Percentiles rank a stretch among this genome's conserved stretches.
These are phyloP conservation scores for Erucastrum elatum DNA, from an alignment of 345 rosid species.

Conservation along the genomic window DNA sequence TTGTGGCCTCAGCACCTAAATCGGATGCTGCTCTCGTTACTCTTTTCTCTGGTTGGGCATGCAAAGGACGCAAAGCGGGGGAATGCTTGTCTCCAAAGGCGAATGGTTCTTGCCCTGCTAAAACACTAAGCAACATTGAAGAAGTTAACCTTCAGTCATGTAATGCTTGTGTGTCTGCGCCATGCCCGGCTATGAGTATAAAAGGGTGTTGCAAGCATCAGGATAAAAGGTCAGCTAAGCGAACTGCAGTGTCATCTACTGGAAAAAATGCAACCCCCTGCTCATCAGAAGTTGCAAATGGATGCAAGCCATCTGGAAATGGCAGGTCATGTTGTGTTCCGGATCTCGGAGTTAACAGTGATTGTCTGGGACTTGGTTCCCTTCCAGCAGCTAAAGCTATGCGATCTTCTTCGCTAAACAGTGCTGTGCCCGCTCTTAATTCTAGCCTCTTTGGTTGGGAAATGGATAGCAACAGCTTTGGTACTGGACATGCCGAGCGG, in stretches of 20 bases:
- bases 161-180: slow-evolving; percentile 44
- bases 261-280: slow-evolving; percentile 33
- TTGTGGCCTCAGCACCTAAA: slow-evolving; percentile 60
- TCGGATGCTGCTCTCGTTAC: slow-evolving; percentile 68
- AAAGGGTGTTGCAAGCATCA: slow-evolving; percentile 41
- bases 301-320: slow-evolving; percentile 42
- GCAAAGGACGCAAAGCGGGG: slow-evolving; percentile 72
- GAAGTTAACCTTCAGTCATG: slow-evolving; percentile 51
- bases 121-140: slow-evolving; percentile 55
- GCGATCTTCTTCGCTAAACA: slow-evolving; percentile 65
- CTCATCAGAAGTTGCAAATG: slow-evolving; percentile 37
- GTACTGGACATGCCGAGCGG: slow-evolving; percentile 50
- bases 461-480: slow-evolving; percentile 53
- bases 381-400: slow-evolving; percentile 67
- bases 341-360: slow-evolving; percentile 71
- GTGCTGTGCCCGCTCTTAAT: slow-evolving; percentile 72
- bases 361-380: slow-evolving; percentile 67
- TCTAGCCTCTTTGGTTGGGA: slow-evolving; percentile 92
- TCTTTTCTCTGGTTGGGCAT: slow-evolving; percentile 95
- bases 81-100: slow-evolving; percentile 64
- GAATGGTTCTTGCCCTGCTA: slow-evolving; percentile 58
- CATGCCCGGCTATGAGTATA: slow-evolving; percentile 33
- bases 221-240: slow-evolving; percentile 51
- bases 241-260: slow-evolving; percentile 40
- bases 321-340: slow-evolving; percentile 78